Evolutionary conservation across 1,139 yeast genomes (phyloP).

Genomic region (Sugiyamaella xylanicola): DNA sequence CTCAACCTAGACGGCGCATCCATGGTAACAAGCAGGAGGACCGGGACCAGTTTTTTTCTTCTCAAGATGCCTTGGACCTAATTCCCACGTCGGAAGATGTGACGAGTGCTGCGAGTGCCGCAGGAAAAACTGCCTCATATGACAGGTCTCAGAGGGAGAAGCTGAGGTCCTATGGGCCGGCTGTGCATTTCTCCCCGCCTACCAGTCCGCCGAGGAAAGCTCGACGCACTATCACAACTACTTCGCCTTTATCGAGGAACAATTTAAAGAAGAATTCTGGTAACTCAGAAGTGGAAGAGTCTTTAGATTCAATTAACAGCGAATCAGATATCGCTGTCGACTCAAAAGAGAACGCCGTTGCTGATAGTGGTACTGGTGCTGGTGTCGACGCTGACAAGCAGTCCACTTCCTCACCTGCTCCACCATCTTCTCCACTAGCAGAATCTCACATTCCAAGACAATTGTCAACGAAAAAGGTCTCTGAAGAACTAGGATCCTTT

Average conservation of each 20-base stretch:
- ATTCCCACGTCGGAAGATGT: not conserved
- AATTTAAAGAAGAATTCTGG: too few relatives aligned
- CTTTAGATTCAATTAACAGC: not conserved
- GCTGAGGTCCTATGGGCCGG: not conserved
- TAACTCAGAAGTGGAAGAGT: not conserved
- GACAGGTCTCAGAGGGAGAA: not conserved
- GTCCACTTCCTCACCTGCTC: too few relatives aligned
- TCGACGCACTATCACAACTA: not conserved
- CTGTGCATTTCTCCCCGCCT: not conserved
- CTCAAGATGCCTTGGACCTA: conserved; percentile 21
- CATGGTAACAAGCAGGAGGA: conserved; percentile 24
- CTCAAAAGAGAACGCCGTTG: not conserved
- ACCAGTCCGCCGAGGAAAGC: not conserved
- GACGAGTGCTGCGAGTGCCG: too few relatives aligned
- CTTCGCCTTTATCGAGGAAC: too few relatives aligned
- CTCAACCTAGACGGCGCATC: conserved; percentile 4
- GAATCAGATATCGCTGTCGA: not conserved
- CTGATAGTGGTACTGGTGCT: not conserved
- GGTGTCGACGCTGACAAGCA: too few relatives aligned
- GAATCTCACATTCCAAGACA: not conserved
- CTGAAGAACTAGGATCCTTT: not conserved
- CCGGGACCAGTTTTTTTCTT: conserved; percentile 23
- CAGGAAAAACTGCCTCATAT: not conserved
- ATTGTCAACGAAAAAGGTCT: not conserved
- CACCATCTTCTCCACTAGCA: not conserved